Base-by-base conservation (phyloP, 805 yeast species). In the Pichia membranifaciens region DNA sequence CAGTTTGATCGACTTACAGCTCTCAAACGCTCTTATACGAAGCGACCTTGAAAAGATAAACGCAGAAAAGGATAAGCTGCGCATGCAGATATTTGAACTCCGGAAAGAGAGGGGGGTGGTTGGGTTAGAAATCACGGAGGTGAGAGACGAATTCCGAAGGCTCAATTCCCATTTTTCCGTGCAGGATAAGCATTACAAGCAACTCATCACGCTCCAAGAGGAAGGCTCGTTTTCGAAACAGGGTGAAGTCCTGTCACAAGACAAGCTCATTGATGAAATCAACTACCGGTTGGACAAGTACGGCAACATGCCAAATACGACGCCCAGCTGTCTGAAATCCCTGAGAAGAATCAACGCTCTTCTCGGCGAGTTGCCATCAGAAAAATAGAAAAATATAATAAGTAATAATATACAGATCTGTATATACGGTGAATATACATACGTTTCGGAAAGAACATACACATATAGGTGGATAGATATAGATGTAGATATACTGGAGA, bases 11-110 rank as follows among this genome's bases (percentile, higher is more conserved):
- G 75, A 71, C 52, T 44, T 66, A 5, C 60, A 64, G 45, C 48
- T 71, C 37, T 56, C 65, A 1, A 71, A 67, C 51, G 64, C 68
- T 38, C 52, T 60, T 20, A 52, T 68, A n/a, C 43, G 57, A 12
- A 54, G 55, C 22, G 64, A 67, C 33, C 52, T 70, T 20, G 48
- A 55, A 9, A 59, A 57, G 20, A 51, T 61, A 5, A 66, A 61
- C 43, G 42, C 43, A 12, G 55, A 57, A 15, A 69, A 70, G 48
- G 57, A 60, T 32, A 56, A 58, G 2, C 45, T 62, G 13, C 54
- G 75, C 37, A 29, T 42, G 5, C 48, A 60, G 12, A 59, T 71
- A 4, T 62, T 60, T 45, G 51, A 61, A 7, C 48, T 58, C 1
- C 55, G 70, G 17, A 53, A 51, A 50, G 68, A 51, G 35, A 46